Percentiles rank a stretch among this genome's conserved stretches.
Evolutionary conservation across 2,329 filamentous ascomycete genomes (phyloP).

Genomic region (Bimuria novae-zelandiae): DNA sequence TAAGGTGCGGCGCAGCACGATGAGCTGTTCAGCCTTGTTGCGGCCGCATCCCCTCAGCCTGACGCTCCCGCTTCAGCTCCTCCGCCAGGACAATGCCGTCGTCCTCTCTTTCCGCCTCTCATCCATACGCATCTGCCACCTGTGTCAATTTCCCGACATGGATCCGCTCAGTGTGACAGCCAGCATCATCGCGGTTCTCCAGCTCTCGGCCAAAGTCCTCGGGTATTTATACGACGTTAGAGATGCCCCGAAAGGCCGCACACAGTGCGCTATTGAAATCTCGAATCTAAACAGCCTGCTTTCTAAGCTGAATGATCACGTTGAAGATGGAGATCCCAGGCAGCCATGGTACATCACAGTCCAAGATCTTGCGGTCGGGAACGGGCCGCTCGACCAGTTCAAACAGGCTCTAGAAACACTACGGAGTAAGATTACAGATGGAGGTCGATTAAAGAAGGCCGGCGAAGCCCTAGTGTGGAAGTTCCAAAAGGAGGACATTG

Average conservation of each 20-base stretch:
- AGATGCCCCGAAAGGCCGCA: conserved; percentile 29
- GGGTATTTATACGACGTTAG: conserved; percentile 31
- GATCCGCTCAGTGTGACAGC: conserved; percentile 14
- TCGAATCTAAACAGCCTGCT: conserved; percentile 29
- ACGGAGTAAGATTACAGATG: conserved; percentile 14
- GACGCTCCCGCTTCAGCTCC: too few species aligned
- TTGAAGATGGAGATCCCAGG: conserved; percentile 19
- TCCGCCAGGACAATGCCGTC: too few species aligned
- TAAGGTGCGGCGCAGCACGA: too few species aligned
- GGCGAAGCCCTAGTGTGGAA: conserved; percentile 17
- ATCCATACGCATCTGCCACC: too few species aligned
- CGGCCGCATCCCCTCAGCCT: too few species aligned
- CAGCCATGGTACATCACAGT: conserved; percentile 5
- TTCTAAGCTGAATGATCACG: conserved; percentile 20
- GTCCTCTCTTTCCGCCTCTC: too few species aligned
- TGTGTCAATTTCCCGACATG: background rate
- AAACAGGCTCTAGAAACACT: conserved; percentile 19
- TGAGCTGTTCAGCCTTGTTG: too few species aligned
- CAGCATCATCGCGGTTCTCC: conserved; percentile 10
- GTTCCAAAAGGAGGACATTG: conserved; percentile 22
- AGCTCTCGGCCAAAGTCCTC: conserved; percentile 18
- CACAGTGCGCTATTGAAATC: conserved; percentile 21
- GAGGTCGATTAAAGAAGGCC: conserved; percentile 12
- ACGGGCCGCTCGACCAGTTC: conserved; percentile 30
- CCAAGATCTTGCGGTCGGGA: conserved; percentile 1